phyloP scores from a whole-genome alignment of 371 early-diverging fungal genomes.

The Haplosporangium sp. region DNA sequence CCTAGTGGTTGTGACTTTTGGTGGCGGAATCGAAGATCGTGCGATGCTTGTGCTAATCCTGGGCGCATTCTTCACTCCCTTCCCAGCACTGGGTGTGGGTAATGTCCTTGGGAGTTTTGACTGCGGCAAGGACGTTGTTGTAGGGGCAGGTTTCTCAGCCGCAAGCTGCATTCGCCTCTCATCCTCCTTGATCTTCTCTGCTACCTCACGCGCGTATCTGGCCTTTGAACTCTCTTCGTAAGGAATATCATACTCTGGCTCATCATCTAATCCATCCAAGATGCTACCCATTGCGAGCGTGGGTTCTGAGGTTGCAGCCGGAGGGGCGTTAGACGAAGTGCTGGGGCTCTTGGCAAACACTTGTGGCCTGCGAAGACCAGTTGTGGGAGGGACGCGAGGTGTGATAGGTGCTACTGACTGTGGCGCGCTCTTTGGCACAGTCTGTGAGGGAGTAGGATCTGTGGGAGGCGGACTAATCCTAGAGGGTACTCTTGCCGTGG shows the following conservation, averaged over 20 bases:
- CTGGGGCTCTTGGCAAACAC: constrained; percentile 7
- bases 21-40: too few relatives aligned
- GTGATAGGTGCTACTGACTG: neutral
- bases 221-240: constrained; percentile 45
- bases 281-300: constrained; percentile 24
- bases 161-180: neutral
- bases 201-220: constrained; percentile 25
- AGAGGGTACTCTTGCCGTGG: constrained; percentile 13
- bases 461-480: neutral
- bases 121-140: too few relatives aligned
- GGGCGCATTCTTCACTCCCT: too few relatives aligned
- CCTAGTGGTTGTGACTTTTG: too few relatives aligned
- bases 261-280: constrained; percentile 38
- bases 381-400: constrained; percentile 2
- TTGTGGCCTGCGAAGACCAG: constrained; percentile 30
- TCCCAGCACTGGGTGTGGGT: too few relatives aligned
- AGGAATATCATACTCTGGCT: constrained; percentile 30
- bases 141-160: too few relatives aligned
- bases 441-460: constrained; percentile 3
- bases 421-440: neutral
- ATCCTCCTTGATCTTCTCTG: constrained; percentile 38
- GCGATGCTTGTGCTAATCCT: too few relatives aligned
- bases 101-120: too few relatives aligned
- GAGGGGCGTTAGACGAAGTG: constrained; percentile 1
- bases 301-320: neutral